Percentiles rank a stretch among this genome's conserved stretches.
These are phyloP conservation scores for Didymella segeticola DNA, from an alignment of 2,329 filamentous ascomycete genomes.

Conservation along the genomic window DNA sequence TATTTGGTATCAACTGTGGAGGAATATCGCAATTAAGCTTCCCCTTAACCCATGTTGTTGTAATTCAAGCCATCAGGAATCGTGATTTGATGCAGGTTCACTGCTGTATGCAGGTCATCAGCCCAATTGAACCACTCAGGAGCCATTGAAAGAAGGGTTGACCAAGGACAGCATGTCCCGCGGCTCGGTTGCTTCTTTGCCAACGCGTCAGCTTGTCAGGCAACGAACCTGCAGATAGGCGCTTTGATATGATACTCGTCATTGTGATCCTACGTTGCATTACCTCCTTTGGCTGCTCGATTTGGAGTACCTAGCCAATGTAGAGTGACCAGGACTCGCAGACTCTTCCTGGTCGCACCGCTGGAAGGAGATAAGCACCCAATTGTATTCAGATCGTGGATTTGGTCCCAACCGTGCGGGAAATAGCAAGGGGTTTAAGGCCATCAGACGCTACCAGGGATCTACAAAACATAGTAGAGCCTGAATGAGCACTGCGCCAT, in stretches of 20 bases:
- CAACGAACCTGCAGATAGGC: conserved; percentile 30
- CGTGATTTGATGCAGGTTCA: background rate
- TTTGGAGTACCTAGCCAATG: conserved; percentile 5
- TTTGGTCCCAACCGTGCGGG: conserved; percentile 12
- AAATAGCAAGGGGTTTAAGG: conserved; percentile 15
- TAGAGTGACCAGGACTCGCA: conserved; percentile 7
- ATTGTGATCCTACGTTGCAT: conserved; percentile 22
- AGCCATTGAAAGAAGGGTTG: background rate
- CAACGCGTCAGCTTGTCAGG: conserved; percentile 40
- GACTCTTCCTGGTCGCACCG: background rate
- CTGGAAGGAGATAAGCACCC: background rate
- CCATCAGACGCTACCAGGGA: conserved; percentile 15
- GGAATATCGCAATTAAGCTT: background rate
- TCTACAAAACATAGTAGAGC: conserved; percentile 22
- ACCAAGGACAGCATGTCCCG: background rate
- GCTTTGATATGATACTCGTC: conserved; percentile 22
- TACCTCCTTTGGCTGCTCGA: conserved; percentile 1
- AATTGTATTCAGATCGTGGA: background rate
- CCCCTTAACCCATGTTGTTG: background rate
- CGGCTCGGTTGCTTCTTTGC: background rate
- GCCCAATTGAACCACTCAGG: background rate
- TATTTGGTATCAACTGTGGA: conserved; percentile 9
- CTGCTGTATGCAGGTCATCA: background rate
- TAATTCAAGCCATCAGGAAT: background rate
- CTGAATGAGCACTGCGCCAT: conserved; percentile 21